Percentiles rank a stretch among this genome's conserved stretches.
These are phyloP conservation scores for Cercospora zeina DNA, from an alignment of 2,329 filamentous ascomycete genomes.

Conservation along the genomic window DNA sequence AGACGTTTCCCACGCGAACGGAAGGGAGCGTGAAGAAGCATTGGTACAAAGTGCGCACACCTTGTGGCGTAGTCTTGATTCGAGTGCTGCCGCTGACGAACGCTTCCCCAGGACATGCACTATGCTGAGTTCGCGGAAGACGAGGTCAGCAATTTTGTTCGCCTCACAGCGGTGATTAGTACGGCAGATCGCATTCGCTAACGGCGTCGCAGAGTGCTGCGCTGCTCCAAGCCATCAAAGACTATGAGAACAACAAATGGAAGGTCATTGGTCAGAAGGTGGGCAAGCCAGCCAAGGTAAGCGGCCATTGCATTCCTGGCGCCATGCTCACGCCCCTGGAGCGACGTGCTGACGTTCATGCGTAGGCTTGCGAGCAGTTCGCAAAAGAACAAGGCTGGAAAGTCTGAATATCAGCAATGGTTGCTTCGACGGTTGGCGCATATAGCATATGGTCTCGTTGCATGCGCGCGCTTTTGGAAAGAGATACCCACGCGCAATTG, in stretches of 20 bases:
- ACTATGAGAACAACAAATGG: constrained; percentile 99
- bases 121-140: constrained; percentile 98
- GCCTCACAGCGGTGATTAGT: constrained; percentile 39
- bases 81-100: constrained; percentile 7
- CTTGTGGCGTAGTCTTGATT: background rate
- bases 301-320: constrained; percentile 28
- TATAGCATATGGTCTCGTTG: constrained; percentile 20
- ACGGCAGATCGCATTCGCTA: constrained; percentile 26
- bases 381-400: constrained; percentile 75
- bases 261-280: constrained; percentile 96
- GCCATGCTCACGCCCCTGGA: background rate
- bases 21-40: constrained; percentile 99
- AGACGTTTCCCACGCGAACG: constrained; percentile 91
- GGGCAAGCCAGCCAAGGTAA: constrained; percentile 92
- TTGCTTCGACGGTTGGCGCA: constrained; percentile 16
- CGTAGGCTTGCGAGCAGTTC: constrained; percentile 82
- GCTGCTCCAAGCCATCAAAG: constrained; percentile 90
- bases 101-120: constrained; percentile 79
- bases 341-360: constrained; percentile 5
- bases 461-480: constrained; percentile 17
- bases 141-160: constrained; percentile 65
- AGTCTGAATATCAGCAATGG: constrained; percentile 27
- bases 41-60: constrained; percentile 81
- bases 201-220: constrained; percentile 63
- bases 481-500: constrained; percentile 26